These are phyloP conservation scores for Euphrasia confusa DNA, from an alignment of 257 asterid genomes.

Conservation along the genomic window DNA sequence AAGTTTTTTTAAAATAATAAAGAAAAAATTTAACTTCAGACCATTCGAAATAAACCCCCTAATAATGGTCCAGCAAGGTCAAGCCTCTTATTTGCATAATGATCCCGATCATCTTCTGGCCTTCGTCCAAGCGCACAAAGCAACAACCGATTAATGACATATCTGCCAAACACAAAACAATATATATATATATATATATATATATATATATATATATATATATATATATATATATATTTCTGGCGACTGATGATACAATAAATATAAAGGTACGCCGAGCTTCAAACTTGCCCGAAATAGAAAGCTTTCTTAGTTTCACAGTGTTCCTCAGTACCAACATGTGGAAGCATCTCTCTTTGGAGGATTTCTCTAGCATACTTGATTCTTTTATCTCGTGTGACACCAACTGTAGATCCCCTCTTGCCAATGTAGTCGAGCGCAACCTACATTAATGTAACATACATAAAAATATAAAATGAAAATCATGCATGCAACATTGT, in stretches of 20 bases:
- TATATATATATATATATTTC: background rate
- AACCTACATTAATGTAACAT: constrained; percentile 37
- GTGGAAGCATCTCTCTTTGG: constrained; percentile 90
- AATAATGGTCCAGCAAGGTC: constrained; percentile 89
- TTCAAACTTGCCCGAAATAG: constrained; percentile 59
- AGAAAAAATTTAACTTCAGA: constrained; percentile 19
- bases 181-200: background rate
- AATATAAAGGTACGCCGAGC: background rate
- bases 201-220: background rate
- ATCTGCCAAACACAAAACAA: constrained; percentile 34
- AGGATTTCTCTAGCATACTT: constrained; percentile 89
- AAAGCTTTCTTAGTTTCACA: constrained; percentile 81
- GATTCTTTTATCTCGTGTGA: constrained; percentile 74
- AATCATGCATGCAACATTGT: background rate
- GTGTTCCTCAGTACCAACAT: constrained; percentile 69
- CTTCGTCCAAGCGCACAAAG: constrained; percentile 73
- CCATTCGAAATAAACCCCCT: constrained; percentile 73
- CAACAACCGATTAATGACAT: constrained; percentile 70
- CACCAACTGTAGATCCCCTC: constrained; percentile 88
- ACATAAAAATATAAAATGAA: background rate
- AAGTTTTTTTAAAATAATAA: background rate
- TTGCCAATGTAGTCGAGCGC: constrained; percentile 86
- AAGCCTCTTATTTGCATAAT: constrained; percentile 79
- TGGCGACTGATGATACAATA: background rate
- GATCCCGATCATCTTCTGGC: constrained; percentile 82